Evolutionary conservation across 306 rosid genomes (phyloP), one percentile per base, ranked within the genome.

Genomic region (Rosa multiflora): DNA sequence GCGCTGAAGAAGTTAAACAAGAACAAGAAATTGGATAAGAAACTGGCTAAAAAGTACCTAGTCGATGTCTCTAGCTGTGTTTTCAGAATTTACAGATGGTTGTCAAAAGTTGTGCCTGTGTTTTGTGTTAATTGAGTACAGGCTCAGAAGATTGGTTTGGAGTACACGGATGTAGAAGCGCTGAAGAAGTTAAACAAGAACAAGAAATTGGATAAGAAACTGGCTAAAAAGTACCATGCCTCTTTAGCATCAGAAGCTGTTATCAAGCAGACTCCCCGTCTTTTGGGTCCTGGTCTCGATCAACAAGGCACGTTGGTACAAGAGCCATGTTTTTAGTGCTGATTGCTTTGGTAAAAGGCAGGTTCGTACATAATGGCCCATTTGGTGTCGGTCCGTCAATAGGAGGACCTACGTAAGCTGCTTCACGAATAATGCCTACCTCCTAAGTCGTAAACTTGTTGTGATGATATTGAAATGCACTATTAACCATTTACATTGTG

Each of bases 231-330:
- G 70, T 89, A 85, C 81, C 97, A 91, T 83, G 95, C 97, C 52
- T 93, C 90, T 76, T 89, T 93, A 32, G 98, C 98, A 23, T 93
- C 98, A 6, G 98, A 93, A 80, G 90, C 97, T 59, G 91, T 91
- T 4, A 94, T 94, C 20, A 94, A 91, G 87, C 96, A 91, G 88
- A 93, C 91, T 68, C 98, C 98, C 10, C 94, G 94, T 77, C 94
- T 93, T 68, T 80, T 93, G 78, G 97, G 97, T 56, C 98, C 94
- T 44, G 97, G 98, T 80, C 98, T 93, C 26, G 26, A 23, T 23
- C 74, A 93, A 93, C 88, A 91, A 93, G 85, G 98, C 98, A 79
- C 93, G 97, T 91, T 76, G 40, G 97, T 88, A 48, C 15, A 61
- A 26, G 1, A 26, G 40, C 44, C 17, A 51, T 48, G 10, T 47